Evolutionary conservation across 1,139 yeast species (phyloP), one percentile per base, ranked within the genome.

Genomic region (Meyerozyma smithsonii): DNA sequence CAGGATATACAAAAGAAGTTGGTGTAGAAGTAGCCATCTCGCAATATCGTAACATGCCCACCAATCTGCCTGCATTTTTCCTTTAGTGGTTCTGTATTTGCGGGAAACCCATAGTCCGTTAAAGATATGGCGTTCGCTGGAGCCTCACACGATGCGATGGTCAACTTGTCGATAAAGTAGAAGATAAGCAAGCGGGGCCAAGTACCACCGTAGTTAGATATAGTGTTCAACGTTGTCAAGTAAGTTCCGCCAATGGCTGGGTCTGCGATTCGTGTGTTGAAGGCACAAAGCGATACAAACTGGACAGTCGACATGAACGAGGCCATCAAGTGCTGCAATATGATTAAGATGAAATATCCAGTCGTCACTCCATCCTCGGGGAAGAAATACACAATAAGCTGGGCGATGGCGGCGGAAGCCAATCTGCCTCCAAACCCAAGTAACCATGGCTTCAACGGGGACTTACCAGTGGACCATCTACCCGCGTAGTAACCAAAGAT

Each of bases 231-330:
- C 1, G 96, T 83, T 0, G 98, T 92, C 97, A 94, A 92, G 60
- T 92, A 92, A 0, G 99, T 94, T 1, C 98, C 98, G 14, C 98
- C 99, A 51, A 92, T 87, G 11, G 81, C 64, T 0, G 98, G 97
- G 59, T 92, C 98, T 2, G 98, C 96, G 40, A 94, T 86, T 52
- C 84, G 83, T 4, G 97, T 90, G 61, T 90, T 97, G 69, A 92
- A 94, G 0, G 97, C 95, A 56, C 90, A 84, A 41, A 92, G 80
- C 4, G 96, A 85, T 20, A 92, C 97, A 65, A 94, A 92, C 59
- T 90, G 97, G 42, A 92, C 82, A 0, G 98, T 92, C 5, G 92
- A 79, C 95, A 90, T 87, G 61, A 92, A 90, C 7, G 95, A 85
- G 12, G 94, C 86, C 36, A 89, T 57, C 33, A 92, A 71, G 61